These are phyloP conservation scores for Murraya koenigii DNA, from an alignment of 345 rosid genomes.

Conservation along the genomic window DNA sequence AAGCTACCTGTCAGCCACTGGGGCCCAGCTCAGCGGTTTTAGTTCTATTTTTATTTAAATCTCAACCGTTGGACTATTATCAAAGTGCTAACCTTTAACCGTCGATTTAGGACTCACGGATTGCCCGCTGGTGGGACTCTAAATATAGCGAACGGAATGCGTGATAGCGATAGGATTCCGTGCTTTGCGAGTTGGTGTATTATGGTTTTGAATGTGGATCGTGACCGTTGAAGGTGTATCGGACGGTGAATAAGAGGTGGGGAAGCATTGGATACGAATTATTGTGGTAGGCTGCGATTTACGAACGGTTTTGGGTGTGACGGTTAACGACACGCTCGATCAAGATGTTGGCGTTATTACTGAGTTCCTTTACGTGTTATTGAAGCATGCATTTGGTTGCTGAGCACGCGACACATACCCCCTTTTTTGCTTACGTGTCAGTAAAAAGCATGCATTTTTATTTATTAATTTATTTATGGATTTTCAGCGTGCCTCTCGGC, in stretches of 20 bases:
- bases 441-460: not conserved
- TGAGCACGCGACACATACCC: not conserved
- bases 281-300: not conserved
- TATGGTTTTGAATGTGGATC: not conserved
- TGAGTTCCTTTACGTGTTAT: not conserved
- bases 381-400: slow-evolving; percentile 1
- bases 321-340: not conserved
- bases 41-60: not conserved
- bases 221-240: not conserved
- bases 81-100: not conserved
- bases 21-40: slow-evolving; percentile 19
- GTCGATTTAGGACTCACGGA: not conserved
- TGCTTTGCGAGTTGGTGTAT: not conserved
- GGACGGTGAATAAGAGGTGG: not conserved
- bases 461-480: not conserved
- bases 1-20: slow-evolving; percentile 18
- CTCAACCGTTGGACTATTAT: slow-evolving; percentile 11
- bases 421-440: not conserved
- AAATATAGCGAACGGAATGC: not conserved
- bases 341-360: not conserved
- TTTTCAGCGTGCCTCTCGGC: not conserved
- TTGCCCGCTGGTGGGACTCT: not conserved
- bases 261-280: not conserved
- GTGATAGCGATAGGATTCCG: not conserved
- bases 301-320: not conserved